Conservation (phyloP, 139 green algal genomes). For the Chlorella sp. region DNA sequence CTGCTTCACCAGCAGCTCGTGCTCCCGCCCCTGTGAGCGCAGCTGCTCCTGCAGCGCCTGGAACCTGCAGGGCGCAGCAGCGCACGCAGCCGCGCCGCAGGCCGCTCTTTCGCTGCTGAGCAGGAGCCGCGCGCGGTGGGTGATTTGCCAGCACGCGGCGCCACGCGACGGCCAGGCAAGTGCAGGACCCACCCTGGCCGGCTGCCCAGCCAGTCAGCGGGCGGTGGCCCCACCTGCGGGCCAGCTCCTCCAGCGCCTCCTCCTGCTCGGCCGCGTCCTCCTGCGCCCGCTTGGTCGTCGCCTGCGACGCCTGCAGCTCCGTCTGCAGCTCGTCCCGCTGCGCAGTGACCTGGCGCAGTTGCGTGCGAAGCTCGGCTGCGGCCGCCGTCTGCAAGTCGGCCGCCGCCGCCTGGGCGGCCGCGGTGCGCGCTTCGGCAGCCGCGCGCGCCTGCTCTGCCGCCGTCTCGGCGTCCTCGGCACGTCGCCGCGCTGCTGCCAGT, state of each 20-base stretch:
- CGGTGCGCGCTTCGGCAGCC: neutral
- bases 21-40: constrained; percentile 14
- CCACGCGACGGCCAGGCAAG: too few species aligned
- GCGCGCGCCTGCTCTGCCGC: neutral
- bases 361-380: neutral
- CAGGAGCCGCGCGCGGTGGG: too few species aligned
- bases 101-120: too few species aligned
- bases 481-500: neutral
- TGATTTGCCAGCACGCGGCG: too few species aligned
- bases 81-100: too few species aligned
- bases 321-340: constrained; percentile 17
- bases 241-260: neutral
- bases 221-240: too few species aligned
- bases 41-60: too few species aligned
- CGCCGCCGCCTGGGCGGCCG: neutral
- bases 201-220: too few species aligned
- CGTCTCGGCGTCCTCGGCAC: neutral
- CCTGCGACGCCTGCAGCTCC: neutral
- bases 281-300: neutral
- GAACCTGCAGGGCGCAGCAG: too few species aligned
- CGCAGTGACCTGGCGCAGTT: constrained; percentile 1
- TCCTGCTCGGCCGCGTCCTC: constrained; percentile 11
- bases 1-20: constrained; percentile 18
- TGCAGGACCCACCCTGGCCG: too few species aligned
- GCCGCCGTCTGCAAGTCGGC: constrained; percentile 2